Evolutionary conservation across 371 early-diverging fungal genomes (phyloP).

Genomic region (Mucor racemosus): DNA sequence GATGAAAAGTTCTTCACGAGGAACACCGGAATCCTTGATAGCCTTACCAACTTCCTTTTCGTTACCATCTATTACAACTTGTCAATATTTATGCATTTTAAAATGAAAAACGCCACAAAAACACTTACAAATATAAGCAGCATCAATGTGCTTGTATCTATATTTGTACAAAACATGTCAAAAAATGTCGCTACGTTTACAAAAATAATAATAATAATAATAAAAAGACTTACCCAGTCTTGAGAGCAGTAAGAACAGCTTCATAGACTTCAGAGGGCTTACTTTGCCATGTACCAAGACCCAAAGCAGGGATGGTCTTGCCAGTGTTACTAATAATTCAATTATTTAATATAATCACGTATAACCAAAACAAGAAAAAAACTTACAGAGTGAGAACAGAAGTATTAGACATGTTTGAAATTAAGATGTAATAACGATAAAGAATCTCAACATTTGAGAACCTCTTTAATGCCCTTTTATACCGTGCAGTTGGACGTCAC

Average conservation of each 20-base stretch:
- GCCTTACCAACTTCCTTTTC: slow-evolving; percentile 85
- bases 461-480: neutral
- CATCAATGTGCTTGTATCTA: slow-evolving; percentile 36
- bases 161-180: neutral
- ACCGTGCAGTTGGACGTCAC: neutral
- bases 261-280: slow-evolving; percentile 48
- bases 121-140: slow-evolving; percentile 39
- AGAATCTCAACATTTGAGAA: neutral
- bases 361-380: too few relatives aligned
- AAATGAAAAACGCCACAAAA: neutral
- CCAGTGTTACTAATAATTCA: slow-evolving; percentile 30
- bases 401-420: neutral
- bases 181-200: neutral
- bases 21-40: slow-evolving; percentile 59
- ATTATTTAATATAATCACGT: too few relatives aligned
- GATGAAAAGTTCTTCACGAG: slow-evolving; percentile 79
- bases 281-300: slow-evolving; percentile 51
- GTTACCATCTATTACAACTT: slow-evolving; percentile 36
- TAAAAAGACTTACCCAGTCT: slow-evolving; percentile 25
- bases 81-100: neutral
- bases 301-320: slow-evolving; percentile 37
- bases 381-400: slow-evolving; percentile 25
- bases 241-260: slow-evolving; percentile 51
- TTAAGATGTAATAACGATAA: neutral
- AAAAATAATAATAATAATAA: too few relatives aligned